phyloP scores from a whole-genome alignment of 441 rosid genomes.

The Capsella rubella region DNA sequence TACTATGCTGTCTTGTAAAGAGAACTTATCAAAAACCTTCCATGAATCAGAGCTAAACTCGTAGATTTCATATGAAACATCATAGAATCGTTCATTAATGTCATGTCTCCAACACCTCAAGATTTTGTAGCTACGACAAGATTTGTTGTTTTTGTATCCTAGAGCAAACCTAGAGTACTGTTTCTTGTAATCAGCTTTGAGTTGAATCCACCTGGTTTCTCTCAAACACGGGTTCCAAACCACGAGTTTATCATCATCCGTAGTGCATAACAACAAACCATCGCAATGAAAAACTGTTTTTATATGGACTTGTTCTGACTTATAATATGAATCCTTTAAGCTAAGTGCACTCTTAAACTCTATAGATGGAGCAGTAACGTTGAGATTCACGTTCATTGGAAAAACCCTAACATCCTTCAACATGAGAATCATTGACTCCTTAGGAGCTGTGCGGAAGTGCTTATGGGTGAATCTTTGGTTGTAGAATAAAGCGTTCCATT shows the following conservation, averaged over 20 bases:
- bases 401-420: neutral
- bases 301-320: neutral
- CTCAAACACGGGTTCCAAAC: conserved; percentile 30
- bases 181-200: no score
- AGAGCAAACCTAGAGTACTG: neutral
- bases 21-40: neutral
- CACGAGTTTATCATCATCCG: neutral
- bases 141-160: conserved; percentile 9
- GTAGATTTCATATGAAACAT: neutral
- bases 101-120: neutral
- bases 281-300: neutral
- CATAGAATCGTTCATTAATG: neutral
- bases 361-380: neutral
- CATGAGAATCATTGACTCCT: neutral
- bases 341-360: neutral
- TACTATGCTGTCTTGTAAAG: no score
- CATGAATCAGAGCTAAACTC: conserved; percentile 16
- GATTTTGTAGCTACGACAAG: conserved; percentile 6
- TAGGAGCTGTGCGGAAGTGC: conserved; percentile 13
- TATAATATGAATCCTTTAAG: neutral
- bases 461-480: neutral
- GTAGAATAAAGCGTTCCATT: conserved; percentile 12
- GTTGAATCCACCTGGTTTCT: neutral
- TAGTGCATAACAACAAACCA: conserved; percentile 30
- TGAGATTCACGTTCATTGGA: conserved; percentile 6